A percentile compares a stretch with the other conserved stretches of the same genome.
Conservation (phyloP, 2,329 filamentous ascomycete genomes). For the Fusarium humuli region DNA sequence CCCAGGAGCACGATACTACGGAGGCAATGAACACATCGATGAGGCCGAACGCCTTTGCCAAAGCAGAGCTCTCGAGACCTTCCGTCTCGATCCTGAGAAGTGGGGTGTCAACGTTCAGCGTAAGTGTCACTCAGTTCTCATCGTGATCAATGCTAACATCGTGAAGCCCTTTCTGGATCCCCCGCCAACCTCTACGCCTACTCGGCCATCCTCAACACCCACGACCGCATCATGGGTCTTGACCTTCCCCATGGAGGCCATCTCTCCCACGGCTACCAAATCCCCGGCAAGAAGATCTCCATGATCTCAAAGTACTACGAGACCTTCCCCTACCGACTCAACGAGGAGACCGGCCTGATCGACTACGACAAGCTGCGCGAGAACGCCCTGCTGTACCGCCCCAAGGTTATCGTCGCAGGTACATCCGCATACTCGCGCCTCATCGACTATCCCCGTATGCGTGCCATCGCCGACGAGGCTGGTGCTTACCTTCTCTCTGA, state of each 20-base stretch:
- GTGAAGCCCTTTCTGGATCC: conserved; percentile 75
- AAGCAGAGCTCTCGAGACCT: conserved; percentile 85
- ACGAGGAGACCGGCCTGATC: conserved; percentile 88
- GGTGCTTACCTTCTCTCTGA: conserved; percentile 92
- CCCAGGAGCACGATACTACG: conserved; percentile 93
- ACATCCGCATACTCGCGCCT: conserved; percentile 93
- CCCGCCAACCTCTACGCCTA: conserved; percentile 88
- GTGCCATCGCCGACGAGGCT: conserved; percentile 85
- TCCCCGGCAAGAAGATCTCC: conserved; percentile 89
- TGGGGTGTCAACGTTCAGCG: conserved; percentile 98
- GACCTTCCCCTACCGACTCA: conserved; percentile 90
- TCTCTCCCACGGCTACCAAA: conserved; percentile 95
- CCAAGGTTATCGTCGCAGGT: conserved; percentile 92
- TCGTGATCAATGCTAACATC: conserved; percentile 6
- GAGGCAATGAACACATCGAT: conserved; percentile 94
- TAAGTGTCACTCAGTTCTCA: conserved; percentile 53
- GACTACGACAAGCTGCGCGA: conserved; percentile 92
- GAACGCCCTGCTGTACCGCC: conserved; percentile 86
- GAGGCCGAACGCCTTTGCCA: conserved; percentile 88
- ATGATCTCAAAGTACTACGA: conserved; percentile 98
- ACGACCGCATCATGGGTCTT: conserved; percentile 94
- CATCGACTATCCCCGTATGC: conserved; percentile 92
- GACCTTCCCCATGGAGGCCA: conserved; percentile 96
- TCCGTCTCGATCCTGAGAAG: conserved; percentile 81
- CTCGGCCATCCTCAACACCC: conserved; percentile 87